Conservation (phyloP, 768 basidiomycete genomes). For the Podaxis sp. region DNA sequence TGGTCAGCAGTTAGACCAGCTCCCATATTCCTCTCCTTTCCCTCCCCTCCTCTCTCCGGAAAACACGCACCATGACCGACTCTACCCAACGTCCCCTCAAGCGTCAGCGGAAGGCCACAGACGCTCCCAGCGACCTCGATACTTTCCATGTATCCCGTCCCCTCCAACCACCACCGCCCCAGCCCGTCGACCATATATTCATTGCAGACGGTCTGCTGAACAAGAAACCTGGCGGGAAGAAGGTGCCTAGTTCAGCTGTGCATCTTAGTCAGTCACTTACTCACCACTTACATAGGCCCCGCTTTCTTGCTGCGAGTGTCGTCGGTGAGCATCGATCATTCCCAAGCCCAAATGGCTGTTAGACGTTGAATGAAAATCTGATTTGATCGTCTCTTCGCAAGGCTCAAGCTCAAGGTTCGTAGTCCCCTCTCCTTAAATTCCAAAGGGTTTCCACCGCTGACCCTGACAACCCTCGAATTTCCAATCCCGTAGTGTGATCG, state of each 20-base stretch:
- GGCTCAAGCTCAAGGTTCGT: slow-evolving; percentile 59
- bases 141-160: slow-evolving; percentile 16
- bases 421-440: slow-evolving; percentile 13
- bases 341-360: slow-evolving; percentile 10
- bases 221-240: slow-evolving; percentile 49
- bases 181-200: slow-evolving; percentile 49
- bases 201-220: slow-evolving; percentile 46
- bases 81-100: slow-evolving; percentile 40
- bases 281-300: slow-evolving; percentile 37
- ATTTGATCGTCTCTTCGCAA: slow-evolving; percentile 22
- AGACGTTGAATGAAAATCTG: slow-evolving; percentile 13
- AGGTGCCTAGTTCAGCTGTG: slow-evolving; percentile 29
- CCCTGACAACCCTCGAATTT: slow-evolving; percentile 15
- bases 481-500: slow-evolving; percentile 43
- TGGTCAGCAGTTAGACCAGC: slow-evolving; percentile 8
- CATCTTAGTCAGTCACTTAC: slow-evolving; percentile 7
- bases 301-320: slow-evolving; percentile 63
- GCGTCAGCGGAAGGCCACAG: slow-evolving; percentile 41
- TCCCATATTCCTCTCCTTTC: slow-evolving; percentile 7
- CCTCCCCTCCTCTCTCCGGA: slow-evolving; percentile 13
- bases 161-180: slow-evolving; percentile 27
- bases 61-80: slow-evolving; percentile 17
- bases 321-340: slow-evolving; percentile 39
- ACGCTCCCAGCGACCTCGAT: slow-evolving; percentile 18
- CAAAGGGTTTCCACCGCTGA: slow-evolving; percentile 8